phyloP scores from a whole-genome alignment of 805 yeast species.

The Sungouiozyma intestinalis region DNA sequence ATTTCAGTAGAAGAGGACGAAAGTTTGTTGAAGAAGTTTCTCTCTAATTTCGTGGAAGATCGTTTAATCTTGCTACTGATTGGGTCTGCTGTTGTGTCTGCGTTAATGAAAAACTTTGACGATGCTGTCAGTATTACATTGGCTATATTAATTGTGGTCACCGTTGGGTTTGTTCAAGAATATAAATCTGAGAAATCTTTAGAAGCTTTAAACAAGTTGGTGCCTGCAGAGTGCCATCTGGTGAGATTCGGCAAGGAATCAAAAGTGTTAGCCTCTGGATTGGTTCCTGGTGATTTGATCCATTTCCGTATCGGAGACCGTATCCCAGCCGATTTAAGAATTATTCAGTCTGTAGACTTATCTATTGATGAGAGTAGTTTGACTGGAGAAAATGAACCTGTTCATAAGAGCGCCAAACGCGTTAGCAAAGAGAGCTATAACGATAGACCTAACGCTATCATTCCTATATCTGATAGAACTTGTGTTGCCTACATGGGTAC shows the following conservation, averaged over 20 bases:
- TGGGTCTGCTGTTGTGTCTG: conserved; percentile 80
- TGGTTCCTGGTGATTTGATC: conserved; percentile 95
- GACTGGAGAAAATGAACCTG: conserved; percentile 93
- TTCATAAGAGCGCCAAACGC: conserved; percentile 47
- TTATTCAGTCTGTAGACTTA: conserved; percentile 68
- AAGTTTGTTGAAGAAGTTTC: conserved; percentile 53
- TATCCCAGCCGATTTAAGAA: conserved; percentile 89
- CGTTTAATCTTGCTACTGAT: conserved; percentile 81
- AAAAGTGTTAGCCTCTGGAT: conserved; percentile 71
- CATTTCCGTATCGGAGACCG: conserved; percentile 88
- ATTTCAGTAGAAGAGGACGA: conserved; percentile 70
- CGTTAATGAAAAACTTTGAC: conserved; percentile 90
- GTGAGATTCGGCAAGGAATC: conserved; percentile 72
- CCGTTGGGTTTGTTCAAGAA: conserved; percentile 97
- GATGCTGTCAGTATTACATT: conserved; percentile 91
- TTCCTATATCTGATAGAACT: conserved; percentile 57
- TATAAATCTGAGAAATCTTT: conserved; percentile 89
- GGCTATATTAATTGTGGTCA: conserved; percentile 86
- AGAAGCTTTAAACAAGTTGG: conserved; percentile 84
- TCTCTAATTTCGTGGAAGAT: conserved; percentile 77
- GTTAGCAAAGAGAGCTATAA: conserved; percentile 25
- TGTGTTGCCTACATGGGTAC: conserved; percentile 96
- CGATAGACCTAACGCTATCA: conserved; percentile 25
- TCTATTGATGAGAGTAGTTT: conserved; percentile 86
- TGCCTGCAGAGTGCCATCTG: conserved; percentile 93